Percentiles rank a stretch among this genome's conserved stretches.
Conservation (phyloP, 2,329 filamentous ascomycete genomes). For the Coniochaeta ligniaria region DNA sequence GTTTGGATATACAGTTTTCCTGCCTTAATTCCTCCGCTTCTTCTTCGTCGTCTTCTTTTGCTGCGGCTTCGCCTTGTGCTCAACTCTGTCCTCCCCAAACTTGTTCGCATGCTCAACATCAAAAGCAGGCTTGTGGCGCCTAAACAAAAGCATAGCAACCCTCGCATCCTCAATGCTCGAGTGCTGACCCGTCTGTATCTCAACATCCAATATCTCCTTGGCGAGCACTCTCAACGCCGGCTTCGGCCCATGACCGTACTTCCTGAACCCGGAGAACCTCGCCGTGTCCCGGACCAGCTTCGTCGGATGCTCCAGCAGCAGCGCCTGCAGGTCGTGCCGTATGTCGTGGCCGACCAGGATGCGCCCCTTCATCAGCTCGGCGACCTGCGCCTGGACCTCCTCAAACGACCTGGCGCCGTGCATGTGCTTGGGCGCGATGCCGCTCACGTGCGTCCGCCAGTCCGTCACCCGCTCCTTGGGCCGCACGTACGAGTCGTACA, state of each 20-base stretch:
- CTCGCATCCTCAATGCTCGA: constrained; percentile 74
- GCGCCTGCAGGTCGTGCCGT: constrained; percentile 67
- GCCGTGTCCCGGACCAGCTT: constrained; percentile 80
- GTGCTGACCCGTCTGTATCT: constrained; percentile 58
- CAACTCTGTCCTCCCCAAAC: constrained; percentile 31
- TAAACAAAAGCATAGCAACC: constrained; percentile 83
- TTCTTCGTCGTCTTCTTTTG: background rate
- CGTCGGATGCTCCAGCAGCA: constrained; percentile 72
- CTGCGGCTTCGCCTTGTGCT: background rate
- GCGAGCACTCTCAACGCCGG: constrained; percentile 58
- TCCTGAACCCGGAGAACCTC: constrained; percentile 66
- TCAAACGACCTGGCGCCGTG: constrained; percentile 61
- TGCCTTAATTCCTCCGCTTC: background rate
- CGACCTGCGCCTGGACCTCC: constrained; percentile 68
- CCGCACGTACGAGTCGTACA: constrained; percentile 90
- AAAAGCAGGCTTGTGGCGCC: constrained; percentile 75
- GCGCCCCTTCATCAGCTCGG: constrained; percentile 58
- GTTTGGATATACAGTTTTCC: background rate
- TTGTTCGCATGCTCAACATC: constrained; percentile 71
- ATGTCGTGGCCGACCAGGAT: constrained; percentile 81
- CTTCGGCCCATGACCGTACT: constrained; percentile 59
- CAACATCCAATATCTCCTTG: constrained; percentile 48
- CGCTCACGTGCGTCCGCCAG: constrained; percentile 83
- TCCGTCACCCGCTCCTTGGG: constrained; percentile 75
- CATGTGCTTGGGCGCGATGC: constrained; percentile 71